Percentiles rank a stretch among this genome's conserved stretches.
Conservation (phyloP, 1,284 basidiomycete species). For the Lentinus polychrous region DNA sequence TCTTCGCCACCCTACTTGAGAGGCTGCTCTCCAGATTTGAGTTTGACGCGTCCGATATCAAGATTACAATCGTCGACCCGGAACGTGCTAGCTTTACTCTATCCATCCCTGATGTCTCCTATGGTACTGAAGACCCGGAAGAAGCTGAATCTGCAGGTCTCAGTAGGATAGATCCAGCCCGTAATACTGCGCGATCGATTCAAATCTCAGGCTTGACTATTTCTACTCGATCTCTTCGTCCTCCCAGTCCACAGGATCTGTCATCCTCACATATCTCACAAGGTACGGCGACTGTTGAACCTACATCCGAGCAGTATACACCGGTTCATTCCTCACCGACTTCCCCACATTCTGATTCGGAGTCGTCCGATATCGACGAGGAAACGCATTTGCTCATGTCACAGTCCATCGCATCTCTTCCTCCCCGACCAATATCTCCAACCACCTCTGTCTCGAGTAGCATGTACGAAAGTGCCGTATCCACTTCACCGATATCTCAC, state of each 20-base stretch:
- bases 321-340: slow-evolving; percentile 5
- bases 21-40: slow-evolving; percentile 77
- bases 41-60: slow-evolving; percentile 66
- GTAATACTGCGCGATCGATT: slow-evolving; percentile 38
- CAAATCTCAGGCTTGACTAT: slow-evolving; percentile 44
- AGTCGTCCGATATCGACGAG: slow-evolving; percentile 51
- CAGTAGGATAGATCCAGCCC: neutral
- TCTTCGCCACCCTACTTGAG: slow-evolving; percentile 83
- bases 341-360: slow-evolving; percentile 23
- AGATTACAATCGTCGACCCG: slow-evolving; percentile 59
- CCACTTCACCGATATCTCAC: slow-evolving; percentile 25
- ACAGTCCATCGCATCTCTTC: slow-evolving; percentile 60
- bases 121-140: slow-evolving; percentile 36
- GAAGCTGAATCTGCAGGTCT: slow-evolving; percentile 7
- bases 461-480: slow-evolving; percentile 72
- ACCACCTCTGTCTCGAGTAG: slow-evolving; percentile 29
- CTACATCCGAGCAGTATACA: neutral
- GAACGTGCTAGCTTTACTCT: slow-evolving; percentile 55
- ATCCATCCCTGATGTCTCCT: slow-evolving; percentile 50
- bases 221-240: slow-evolving; percentile 34
- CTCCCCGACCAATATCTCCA: slow-evolving; percentile 36
- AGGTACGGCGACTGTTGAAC: neutral
- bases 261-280: slow-evolving; percentile 3
- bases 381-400: slow-evolving; percentile 63
- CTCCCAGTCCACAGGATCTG: slow-evolving; percentile 16